Percentiles rank a stretch among this genome's conserved stretches.
phyloP scores from a whole-genome alignment of 2,329 filamentous ascomycete genomes.

The Mycosphaerella arachidis region DNA sequence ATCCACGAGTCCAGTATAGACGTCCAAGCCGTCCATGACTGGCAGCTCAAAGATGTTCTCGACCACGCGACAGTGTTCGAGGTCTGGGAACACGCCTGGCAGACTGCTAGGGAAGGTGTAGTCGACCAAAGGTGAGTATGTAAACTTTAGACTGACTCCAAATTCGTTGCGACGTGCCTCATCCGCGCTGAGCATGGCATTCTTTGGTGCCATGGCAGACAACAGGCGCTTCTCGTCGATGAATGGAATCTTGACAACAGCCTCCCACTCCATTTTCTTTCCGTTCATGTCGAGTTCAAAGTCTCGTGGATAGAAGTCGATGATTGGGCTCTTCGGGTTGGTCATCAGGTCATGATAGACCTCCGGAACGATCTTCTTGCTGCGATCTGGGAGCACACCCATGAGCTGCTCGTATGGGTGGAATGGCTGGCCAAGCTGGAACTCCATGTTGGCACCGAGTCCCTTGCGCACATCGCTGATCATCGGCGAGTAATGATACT shows the following conservation, averaged over 20 bases:
- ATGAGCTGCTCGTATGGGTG: constrained; percentile 93
- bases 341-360: constrained; percentile 94
- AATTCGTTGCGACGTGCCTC: constrained; percentile 85
- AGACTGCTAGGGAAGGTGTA: constrained; percentile 85
- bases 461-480: constrained; percentile 93
- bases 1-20: constrained; percentile 75
- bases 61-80: constrained; percentile 80
- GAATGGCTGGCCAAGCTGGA: constrained; percentile 92
- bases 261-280: constrained; percentile 99
- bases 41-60: constrained; percentile 97
- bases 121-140: constrained; percentile 70
- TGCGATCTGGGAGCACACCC: constrained; percentile 95
- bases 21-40: constrained; percentile 81
- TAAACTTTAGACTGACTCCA: constrained; percentile 89
- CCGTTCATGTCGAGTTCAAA: constrained; percentile 99
- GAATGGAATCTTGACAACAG: constrained; percentile 97
- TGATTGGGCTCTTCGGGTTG: constrained; percentile 80
- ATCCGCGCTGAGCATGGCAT: constrained; percentile 68
- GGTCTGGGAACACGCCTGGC: constrained; percentile 82
- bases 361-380: constrained; percentile 87
- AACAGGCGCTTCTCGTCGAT: constrained; percentile 88
- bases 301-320: constrained; percentile 95
- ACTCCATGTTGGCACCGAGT: constrained; percentile 79
- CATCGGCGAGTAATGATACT: constrained; percentile 95
- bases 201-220: constrained; percentile 78